A percentile compares a stretch with the other conserved stretches of the same genome.
These are phyloP conservation scores for Psilocybe cubensis DNA, from an alignment of 768 basidiomycete species.

Conservation along the genomic window DNA sequence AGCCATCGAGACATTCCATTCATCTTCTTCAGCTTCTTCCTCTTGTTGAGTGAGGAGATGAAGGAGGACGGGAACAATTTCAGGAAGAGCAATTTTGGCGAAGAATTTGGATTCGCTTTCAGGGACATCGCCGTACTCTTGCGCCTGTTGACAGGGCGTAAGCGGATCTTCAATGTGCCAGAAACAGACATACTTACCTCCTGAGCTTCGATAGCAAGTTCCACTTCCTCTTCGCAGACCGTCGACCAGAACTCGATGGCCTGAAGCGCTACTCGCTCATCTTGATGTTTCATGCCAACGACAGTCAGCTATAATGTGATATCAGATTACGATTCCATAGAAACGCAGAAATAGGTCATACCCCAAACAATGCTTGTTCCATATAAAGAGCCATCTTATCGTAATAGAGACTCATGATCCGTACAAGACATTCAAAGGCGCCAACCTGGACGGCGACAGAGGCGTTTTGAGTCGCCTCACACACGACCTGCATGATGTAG, in stretches of 20 bases:
- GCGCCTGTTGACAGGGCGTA: conserved; percentile 56
- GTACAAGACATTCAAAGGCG: conserved; percentile 93
- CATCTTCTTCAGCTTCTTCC: conserved; percentile 97
- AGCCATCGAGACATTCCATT: conserved; percentile 99
- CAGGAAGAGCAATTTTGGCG: conserved; percentile 91
- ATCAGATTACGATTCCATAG: conserved; percentile 21
- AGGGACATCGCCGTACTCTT: conserved; percentile 86
- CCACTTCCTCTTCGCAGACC: conserved; percentile 96
- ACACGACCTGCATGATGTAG: conserved; percentile 99
- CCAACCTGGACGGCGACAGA: conserved; percentile 88
- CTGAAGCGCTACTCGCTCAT: conserved; percentile 92
- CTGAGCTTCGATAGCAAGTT: conserved; percentile 87
- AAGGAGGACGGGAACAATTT: conserved; percentile 92
- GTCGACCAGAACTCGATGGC: conserved; percentile 99
- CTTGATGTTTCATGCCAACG: conserved; percentile 93
- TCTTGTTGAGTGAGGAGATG: conserved; percentile 90
- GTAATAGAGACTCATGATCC: conserved; percentile 98
- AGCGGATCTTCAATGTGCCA: conserved; percentile 10
- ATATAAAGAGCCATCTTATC: conserved; percentile 99
- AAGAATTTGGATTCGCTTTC: conserved; percentile 89
- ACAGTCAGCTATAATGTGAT: conserved; percentile 75
- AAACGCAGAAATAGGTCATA: conserved; percentile 43
- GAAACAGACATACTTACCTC: conserved; percentile 57
- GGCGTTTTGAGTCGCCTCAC: conserved; percentile 93
- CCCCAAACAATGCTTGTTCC: conserved; percentile 98